Percentiles rank a stretch among this genome's conserved stretches.
Evolutionary conservation across 306 rosid genomes (phyloP).

Genomic region (Mimosa bimucronata): DNA sequence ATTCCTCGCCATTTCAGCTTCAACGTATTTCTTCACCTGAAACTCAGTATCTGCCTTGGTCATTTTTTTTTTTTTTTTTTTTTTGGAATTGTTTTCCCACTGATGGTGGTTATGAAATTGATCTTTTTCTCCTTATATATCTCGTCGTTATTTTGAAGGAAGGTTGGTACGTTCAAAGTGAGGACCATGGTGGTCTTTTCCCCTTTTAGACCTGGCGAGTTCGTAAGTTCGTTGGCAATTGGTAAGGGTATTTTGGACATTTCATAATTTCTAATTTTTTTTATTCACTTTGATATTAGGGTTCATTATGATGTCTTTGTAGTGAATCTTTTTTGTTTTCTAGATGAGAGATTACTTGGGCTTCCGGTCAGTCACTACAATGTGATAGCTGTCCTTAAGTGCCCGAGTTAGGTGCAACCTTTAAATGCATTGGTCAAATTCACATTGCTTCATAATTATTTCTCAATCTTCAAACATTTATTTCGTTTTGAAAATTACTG

Average conservation of each 20-base stretch:
- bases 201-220: conserved; percentile 19
- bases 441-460: conserved; percentile 32
- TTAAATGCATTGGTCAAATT: conserved; percentile 54
- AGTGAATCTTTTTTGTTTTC: conserved; percentile 33
- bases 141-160: conserved; percentile 59
- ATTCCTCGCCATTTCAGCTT: conserved; percentile 53
- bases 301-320: conserved; percentile 52
- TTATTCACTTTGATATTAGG: conserved; percentile 18
- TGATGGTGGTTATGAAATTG: conserved; percentile 33
- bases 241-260: conserved; percentile 48
- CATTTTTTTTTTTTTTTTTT: conserved; percentile 40
- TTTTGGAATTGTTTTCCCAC: conserved; percentile 8
- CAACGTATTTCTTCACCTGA: conserved; percentile 65
- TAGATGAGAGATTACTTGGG: conserved; percentile 59
- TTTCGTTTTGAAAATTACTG: conserved; percentile 28
- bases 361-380: conserved; percentile 53
- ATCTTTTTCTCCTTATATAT: conserved; percentile 38
- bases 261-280: conserved; percentile 25
- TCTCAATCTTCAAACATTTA: conserved; percentile 32
- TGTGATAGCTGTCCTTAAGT: conserved; percentile 50
- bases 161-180: conserved; percentile 50
- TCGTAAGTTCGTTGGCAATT: conserved; percentile 13
- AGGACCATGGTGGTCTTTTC: conserved; percentile 41
- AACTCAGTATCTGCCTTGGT: conserved; percentile 49
- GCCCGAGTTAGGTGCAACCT: conserved; percentile 62